Evolutionary conservation across 352 stramenopile species (phyloP).

Genomic region (Pythium phragmiticola): DNA sequence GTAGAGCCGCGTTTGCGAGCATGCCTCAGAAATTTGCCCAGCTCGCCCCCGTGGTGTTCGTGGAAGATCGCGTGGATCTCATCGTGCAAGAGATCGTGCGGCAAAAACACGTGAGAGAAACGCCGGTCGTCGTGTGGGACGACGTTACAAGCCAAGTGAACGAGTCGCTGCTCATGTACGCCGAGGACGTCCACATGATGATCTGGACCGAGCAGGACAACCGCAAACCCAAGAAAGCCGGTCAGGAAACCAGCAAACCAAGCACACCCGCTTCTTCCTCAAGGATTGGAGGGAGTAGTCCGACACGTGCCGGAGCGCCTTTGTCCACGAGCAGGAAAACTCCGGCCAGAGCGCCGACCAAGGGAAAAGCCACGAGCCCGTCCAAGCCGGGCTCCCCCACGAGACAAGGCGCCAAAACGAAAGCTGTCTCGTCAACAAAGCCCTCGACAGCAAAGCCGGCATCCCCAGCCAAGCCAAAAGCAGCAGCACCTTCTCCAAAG

Average conservation of each 20-base stretch:
- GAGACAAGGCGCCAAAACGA: slow-evolving; percentile 9
- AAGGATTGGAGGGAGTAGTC: slow-evolving; percentile 11
- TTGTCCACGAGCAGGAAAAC: slow-evolving; percentile 5
- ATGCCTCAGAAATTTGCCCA: slow-evolving; percentile 40
- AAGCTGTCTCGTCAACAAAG: slow-evolving; percentile 6
- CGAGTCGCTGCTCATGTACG: slow-evolving; percentile 60
- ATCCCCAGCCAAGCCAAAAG: neutral
- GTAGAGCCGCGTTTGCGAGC: slow-evolving; percentile 32
- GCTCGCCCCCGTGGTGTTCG: slow-evolving; percentile 36
- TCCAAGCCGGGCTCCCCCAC: slow-evolving; percentile 7
- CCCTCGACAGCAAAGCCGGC: neutral
- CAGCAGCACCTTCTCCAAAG: slow-evolving; percentile 1
- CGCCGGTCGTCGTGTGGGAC: slow-evolving; percentile 51
- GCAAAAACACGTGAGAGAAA: slow-evolving; percentile 33
- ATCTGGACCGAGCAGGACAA: slow-evolving; percentile 56
- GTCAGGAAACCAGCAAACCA: slow-evolving; percentile 12
- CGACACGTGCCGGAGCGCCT: neutral
- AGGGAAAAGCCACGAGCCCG: slow-evolving; percentile 24
- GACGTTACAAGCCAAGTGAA: slow-evolving; percentile 45
- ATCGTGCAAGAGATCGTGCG: slow-evolving; percentile 43
- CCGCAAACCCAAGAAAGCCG: slow-evolving; percentile 50
- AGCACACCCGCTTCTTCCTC: slow-evolving; percentile 2
- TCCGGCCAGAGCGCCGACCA: slow-evolving; percentile 16
- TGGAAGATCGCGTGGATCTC: slow-evolving; percentile 42
- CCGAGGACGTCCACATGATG: slow-evolving; percentile 57